These are phyloP conservation scores for Claviceps africana DNA, from an alignment of 2,329 filamentous ascomycete genomes.

Conservation along the genomic window DNA sequence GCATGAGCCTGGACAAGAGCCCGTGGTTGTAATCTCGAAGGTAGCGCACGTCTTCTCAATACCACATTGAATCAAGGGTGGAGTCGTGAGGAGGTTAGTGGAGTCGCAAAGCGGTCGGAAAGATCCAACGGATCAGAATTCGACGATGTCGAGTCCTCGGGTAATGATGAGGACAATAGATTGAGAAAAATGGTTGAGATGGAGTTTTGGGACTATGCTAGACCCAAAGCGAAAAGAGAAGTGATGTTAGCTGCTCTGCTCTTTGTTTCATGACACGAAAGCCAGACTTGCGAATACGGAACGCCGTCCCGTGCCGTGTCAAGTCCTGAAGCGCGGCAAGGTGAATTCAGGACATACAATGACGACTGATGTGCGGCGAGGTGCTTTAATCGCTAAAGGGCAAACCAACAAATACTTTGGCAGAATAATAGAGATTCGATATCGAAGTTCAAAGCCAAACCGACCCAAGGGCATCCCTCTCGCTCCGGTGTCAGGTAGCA, in stretches of 20 bases:
- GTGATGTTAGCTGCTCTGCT: conserved; percentile 1
- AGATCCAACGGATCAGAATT: conserved; percentile 1
- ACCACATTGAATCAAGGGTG: conserved; percentile 14
- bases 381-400: conserved; percentile 19
- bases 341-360: conserved; percentile 13
- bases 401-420: conserved; percentile 26
- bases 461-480: conserved; percentile 4
- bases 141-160: background rate
- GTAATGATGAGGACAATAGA: conserved; percentile 1
- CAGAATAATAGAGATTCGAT: conserved; percentile 24
- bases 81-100: conserved; percentile 6
- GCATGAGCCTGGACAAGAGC: conserved; percentile 10
- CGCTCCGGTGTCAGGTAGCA: background rate
- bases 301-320: conserved; percentile 1
- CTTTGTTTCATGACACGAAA: conserved; percentile 3
- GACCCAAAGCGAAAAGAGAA: conserved; percentile 1
- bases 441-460: conserved; percentile 14
- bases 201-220: conserved; percentile 1
- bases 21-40: conserved; percentile 5
- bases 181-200: conserved; percentile 2
- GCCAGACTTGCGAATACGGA: conserved; percentile 3
- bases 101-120: conserved; percentile 3
- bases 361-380: conserved; percentile 20
- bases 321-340: background rate
- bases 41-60: conserved; percentile 10